Evolutionary conservation across 257 asterid species (phyloP).

Genomic region (Cinchona pubescens): DNA sequence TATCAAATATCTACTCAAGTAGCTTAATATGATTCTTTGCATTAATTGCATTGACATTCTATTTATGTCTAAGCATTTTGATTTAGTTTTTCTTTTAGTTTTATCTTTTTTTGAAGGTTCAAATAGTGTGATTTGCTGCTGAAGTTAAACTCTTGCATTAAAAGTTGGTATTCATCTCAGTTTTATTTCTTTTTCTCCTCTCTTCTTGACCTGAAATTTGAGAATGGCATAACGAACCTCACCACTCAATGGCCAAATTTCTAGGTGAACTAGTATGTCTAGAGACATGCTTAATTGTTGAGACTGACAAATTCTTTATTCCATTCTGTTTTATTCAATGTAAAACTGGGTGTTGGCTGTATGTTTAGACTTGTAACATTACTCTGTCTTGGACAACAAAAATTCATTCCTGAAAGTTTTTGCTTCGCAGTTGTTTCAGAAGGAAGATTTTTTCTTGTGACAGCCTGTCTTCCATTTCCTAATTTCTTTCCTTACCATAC

Average conservation of each 20-base stretch:
- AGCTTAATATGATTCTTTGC: background rate
- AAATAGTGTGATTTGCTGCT: background rate
- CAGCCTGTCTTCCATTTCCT: background rate
- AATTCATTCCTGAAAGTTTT: background rate
- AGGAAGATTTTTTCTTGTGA: background rate
- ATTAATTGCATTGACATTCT: background rate
- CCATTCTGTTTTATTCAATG: too few relatives aligned
- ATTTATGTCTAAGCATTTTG: background rate
- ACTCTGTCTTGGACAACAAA: background rate
- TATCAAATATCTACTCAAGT: background rate
- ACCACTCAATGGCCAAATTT: background rate
- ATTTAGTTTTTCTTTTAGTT: background rate
- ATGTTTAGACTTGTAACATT: background rate
- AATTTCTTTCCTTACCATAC: slow-evolving; percentile 1
- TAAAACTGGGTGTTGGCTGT: background rate
- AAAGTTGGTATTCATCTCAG: background rate
- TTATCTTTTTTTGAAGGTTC: background rate
- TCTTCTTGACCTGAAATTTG: background rate
- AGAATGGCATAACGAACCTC: background rate
- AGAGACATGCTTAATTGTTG: background rate
- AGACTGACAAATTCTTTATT: background rate
- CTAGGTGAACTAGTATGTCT: background rate
- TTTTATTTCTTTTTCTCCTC: too few relatives aligned
- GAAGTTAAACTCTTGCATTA: too few relatives aligned
- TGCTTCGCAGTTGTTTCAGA: background rate